Conservation (phyloP, 306 rosid genomes). For the Albizia julibrissin region DNA sequence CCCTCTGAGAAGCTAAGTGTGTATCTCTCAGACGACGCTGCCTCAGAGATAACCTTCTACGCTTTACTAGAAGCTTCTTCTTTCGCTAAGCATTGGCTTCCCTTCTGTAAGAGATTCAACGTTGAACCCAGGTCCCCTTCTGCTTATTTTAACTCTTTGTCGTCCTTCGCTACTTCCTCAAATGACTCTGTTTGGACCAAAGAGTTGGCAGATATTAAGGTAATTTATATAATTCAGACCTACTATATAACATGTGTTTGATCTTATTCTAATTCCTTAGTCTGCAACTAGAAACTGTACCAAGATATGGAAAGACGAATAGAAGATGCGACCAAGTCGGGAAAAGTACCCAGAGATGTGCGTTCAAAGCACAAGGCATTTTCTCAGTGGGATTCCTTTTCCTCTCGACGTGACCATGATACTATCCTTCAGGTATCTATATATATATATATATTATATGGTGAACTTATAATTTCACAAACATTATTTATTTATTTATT, state of each 20-base stretch:
- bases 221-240: no score
- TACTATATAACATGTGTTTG: no score
- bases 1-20: slow-evolving; percentile 72
- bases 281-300: slow-evolving; percentile 55
- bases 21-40: slow-evolving; percentile 85
- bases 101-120: slow-evolving; percentile 63
- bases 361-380: slow-evolving; percentile 49
- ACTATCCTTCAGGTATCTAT: slow-evolving; percentile 63
- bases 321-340: slow-evolving; percentile 43
- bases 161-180: neutral
- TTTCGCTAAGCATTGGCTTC: slow-evolving; percentile 86
- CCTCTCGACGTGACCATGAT: slow-evolving; percentile 69
- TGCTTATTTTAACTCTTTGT: slow-evolving; percentile 46
- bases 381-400: slow-evolving; percentile 65
- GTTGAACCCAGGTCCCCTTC: slow-evolving; percentile 79
- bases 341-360: slow-evolving; percentile 56
- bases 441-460: no score
- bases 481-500: no score
- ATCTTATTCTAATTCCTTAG: neutral
- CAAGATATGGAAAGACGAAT: slow-evolving; percentile 63
- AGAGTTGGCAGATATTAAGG: slow-evolving; percentile 46
- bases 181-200: neutral
- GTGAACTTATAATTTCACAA: no score
- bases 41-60: slow-evolving; percentile 62
- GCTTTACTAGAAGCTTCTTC: slow-evolving; percentile 64